A percentile compares a stretch with the other conserved stretches of the same genome.
phyloP scores from a whole-genome alignment of 2,329 filamentous ascomycete genomes.

The Epichloe festucae region DNA sequence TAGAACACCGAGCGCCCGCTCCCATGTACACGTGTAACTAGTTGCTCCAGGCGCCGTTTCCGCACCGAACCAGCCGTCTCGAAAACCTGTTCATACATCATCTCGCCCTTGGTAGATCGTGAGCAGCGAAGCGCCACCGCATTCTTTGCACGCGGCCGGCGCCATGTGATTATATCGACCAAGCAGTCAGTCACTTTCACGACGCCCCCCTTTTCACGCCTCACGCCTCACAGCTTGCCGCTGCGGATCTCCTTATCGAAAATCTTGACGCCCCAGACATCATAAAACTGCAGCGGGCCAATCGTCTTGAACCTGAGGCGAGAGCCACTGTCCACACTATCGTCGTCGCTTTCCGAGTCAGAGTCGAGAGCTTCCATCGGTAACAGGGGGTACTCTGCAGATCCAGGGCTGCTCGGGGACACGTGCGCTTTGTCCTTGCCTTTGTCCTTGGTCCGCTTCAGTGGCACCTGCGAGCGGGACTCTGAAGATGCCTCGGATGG shows the following conservation, averaged over 20 bases:
- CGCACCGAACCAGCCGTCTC: no score
- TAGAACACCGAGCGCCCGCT: no score
- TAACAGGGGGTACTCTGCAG: constrained; percentile 15
- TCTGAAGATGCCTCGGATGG: constrained; percentile 17
- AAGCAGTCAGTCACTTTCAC: background rate
- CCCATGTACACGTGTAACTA: no score
- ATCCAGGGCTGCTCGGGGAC: constrained; percentile 4
- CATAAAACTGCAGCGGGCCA: constrained; percentile 25
- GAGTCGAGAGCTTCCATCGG: constrained; percentile 16
- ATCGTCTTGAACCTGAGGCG: constrained; percentile 23
- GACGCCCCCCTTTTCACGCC: background rate
- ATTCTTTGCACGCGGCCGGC: no score
- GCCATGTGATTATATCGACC: no score
- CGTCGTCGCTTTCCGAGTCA: constrained; percentile 23
- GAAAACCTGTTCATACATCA: no score
- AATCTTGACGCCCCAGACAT: constrained; percentile 37
- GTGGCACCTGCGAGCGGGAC: constrained; percentile 16
- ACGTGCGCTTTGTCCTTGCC: constrained; percentile 17
- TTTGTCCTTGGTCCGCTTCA: constrained; percentile 24
- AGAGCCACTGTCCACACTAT: constrained; percentile 17
- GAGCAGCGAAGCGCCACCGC: no score
- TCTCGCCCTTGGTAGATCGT: no score
- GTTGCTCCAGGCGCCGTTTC: no score
- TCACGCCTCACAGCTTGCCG: background rate
- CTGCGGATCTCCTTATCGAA: constrained; percentile 43